Conservation (phyloP, 176 grass and related monocot species). For the Thinopyrum elongatum region DNA sequence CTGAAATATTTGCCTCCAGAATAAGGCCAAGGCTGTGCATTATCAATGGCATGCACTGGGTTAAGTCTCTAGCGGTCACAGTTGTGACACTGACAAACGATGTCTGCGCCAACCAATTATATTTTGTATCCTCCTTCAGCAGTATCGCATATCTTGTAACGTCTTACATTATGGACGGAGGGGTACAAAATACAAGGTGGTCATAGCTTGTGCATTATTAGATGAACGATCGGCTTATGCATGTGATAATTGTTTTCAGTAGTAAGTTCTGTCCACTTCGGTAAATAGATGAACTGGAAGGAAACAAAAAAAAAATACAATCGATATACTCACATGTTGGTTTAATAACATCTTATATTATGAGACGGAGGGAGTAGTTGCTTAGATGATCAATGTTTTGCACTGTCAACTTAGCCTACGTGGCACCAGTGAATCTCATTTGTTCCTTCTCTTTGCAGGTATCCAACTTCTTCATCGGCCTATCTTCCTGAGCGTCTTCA, state of each 20-base stretch:
- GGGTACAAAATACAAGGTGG: slow-evolving; percentile 5
- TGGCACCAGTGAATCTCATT: background rate
- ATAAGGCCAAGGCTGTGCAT: slow-evolving; percentile 97
- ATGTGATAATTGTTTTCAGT: background rate
- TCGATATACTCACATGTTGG: too few relatives aligned
- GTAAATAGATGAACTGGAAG: background rate
- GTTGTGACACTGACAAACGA: background rate
- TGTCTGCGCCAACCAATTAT: background rate
- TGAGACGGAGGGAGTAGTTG: background rate
- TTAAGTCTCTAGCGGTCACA: slow-evolving; percentile 39
- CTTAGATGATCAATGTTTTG: background rate
- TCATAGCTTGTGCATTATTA: background rate
- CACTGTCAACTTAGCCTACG: background rate
- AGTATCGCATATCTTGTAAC: background rate
- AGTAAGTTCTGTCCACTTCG: background rate
- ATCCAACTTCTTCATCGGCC: slow-evolving; percentile 90
- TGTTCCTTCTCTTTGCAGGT: slow-evolving; percentile 45
- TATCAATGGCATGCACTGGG: slow-evolving; percentile 99
- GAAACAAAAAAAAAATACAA: background rate
- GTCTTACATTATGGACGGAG: too few relatives aligned
- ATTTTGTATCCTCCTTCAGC: background rate
- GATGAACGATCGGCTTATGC: background rate
- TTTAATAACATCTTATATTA: too few relatives aligned
- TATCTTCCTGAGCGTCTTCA: slow-evolving; percentile 92
- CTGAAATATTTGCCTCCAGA: slow-evolving; percentile 98